Evolutionary conservation across 371 early-diverging fungal genomes (phyloP), one percentile per base, ranked within the genome.

Genomic region (Mucor indicus): DNA sequence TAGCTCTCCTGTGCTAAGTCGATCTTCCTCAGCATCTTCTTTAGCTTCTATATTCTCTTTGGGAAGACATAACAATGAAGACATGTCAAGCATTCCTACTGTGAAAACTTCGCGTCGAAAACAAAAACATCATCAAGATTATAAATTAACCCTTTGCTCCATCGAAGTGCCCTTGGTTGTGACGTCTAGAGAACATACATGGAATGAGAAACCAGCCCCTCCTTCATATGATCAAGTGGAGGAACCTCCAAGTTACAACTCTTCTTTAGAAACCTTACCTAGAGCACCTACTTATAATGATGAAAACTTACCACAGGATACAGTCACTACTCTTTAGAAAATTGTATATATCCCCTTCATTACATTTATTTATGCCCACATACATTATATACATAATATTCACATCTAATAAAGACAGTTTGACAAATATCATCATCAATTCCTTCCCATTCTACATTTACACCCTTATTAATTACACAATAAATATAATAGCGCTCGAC

Each of bases 21-120:
- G 73, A 8, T 58, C 73, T 2, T 68, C 73, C 1, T 72, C 73
- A 8, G 51, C 73, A 1, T 69, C 73, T 4, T 69, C 73, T 15
- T 45, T 73, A 4, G 76, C 75, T 32, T 80, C 47, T 48, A 68
- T 67, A n/a, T 69, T 70, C 13, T 72, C 75, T 22, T 67, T 77
- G 22, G 70, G 72, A 19, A 36, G 55, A 10, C 55, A 44, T 43
- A 54, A 40, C 19, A 38, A 50, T 15, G 45, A 31, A 9, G 33
- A 25, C 17, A 42, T 15, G 20, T 39, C 36, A n/a, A 19, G 39
- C 19, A 53, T 58, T 19, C 59, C 59, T 8, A 50, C 42, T 13
- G 49, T 58, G 32, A 62, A 58, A 30, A 49, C 15, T 21, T n/a
- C 46, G 11, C 46, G 56, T 19, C 44, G 51, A 16, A 48, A 33